phyloP scores from a whole-genome alignment of 345 rosid genomes.

The Populus simonii region DNA sequence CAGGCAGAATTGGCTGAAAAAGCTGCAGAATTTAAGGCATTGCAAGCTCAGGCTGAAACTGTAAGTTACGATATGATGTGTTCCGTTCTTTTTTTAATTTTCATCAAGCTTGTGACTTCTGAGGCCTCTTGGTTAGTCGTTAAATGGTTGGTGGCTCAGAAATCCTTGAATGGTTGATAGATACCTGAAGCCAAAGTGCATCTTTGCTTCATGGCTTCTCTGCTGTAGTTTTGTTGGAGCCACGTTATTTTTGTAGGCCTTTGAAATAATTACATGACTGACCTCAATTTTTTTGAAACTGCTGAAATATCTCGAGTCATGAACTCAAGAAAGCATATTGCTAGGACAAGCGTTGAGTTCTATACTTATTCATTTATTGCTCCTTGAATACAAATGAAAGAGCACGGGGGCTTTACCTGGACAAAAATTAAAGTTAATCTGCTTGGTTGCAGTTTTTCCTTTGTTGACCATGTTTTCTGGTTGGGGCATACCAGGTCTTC shows the following conservation, averaged over 20 bases:
- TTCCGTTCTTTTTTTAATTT: not conserved
- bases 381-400: not conserved
- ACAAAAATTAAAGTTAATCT: not conserved
- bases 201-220: not conserved
- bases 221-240: not conserved
- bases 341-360: not conserved
- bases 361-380: not conserved
- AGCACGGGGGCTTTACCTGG: not conserved
- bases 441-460: not conserved
- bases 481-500: not conserved
- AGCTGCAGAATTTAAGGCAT: conserved; percentile 76
- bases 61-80: conserved; percentile 38
- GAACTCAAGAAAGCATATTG: not conserved
- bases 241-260: not conserved
- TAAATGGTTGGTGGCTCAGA: not conserved
- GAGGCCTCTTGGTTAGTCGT: not conserved
- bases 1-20: conserved; percentile 59
- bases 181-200: not conserved
- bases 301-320: not conserved
- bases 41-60: conserved; percentile 86
- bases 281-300: not conserved
- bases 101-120: not conserved
- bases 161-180: too few species aligned
- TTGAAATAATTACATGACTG: not conserved
- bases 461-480: not conserved